These are phyloP conservation scores for Pharnaceum exiguum DNA, from an alignment of 148 eudicot genomes.

Conservation along the genomic window DNA sequence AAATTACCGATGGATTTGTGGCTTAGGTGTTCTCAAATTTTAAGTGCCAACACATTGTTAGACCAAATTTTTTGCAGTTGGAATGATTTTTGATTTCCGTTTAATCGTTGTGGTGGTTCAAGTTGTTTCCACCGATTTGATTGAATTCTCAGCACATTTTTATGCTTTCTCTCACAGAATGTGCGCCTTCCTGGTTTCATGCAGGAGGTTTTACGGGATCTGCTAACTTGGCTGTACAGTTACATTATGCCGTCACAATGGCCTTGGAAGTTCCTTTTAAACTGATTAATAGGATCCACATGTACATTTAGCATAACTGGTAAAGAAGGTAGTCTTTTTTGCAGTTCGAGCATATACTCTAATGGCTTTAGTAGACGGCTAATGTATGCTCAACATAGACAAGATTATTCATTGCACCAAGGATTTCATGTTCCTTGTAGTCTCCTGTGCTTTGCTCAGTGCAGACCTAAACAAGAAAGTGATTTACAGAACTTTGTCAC, in stretches of 20 bases:
- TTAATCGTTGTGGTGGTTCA: too few species aligned
- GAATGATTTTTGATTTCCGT: too few species aligned
- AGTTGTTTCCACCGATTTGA: neutral
- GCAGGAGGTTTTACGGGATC: constrained; percentile 12
- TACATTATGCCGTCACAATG: constrained; percentile 11
- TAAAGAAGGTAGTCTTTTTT: constrained; percentile 8
- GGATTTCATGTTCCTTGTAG: too few species aligned
- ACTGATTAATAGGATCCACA: constrained; percentile 10
- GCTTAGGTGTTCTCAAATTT: too few species aligned
- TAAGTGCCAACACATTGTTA: too few species aligned
- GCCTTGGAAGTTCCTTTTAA: constrained; percentile 2
- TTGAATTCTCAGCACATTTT: neutral
- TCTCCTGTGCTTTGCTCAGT: too few species aligned
- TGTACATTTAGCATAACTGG: constrained; percentile 18
- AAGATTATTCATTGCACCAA: too few species aligned
- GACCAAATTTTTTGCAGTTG: too few species aligned
- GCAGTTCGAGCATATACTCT: neutral
- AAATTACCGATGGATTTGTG: too few species aligned
- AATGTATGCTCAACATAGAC: too few species aligned
- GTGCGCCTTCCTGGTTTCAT: neutral
- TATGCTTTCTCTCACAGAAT: neutral
- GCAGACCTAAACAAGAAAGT: too few species aligned
- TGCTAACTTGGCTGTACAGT: constrained; percentile 21
- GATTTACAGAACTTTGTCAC: too few species aligned
- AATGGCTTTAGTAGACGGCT: neutral